Base-by-base conservation (phyloP, 768 basidiomycete genomes). In the Pholiota conissans region DNA sequence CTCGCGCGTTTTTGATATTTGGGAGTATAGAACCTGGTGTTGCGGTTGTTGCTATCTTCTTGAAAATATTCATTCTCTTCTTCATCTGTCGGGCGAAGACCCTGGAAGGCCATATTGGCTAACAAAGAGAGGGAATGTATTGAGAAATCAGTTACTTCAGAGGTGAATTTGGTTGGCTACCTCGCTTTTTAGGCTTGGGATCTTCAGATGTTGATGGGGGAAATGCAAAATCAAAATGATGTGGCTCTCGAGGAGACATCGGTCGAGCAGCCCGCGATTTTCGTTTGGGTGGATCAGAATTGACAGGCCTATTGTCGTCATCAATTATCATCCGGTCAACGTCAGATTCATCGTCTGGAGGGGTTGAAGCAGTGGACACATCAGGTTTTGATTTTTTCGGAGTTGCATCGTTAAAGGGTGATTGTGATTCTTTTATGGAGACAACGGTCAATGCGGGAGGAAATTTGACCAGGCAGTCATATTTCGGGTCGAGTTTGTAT, bases 401-500 rank as follows among this genome's bases (percentile, higher is more conserved):
- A 20, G 29, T 34, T 54, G 20, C 42, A 45, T 45, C 42, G 6
- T 46, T n/a, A n/a, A n/a, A n/a, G 40, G 26, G 9, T 20, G n/a
- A n/a, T n/a, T n/a, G n/a, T 29, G 20, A 8, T 5, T 63, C 54
- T 27, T 67, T 69, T 27, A 56, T 64, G 2, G 70, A 68, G 34
- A 83, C 78, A 3, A 66, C 66, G 1, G 74, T 68, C 16, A 74
- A 48, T 3, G 74, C 69, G 8, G 82, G 79, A 52, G 72, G 71
- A 30, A 68, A 67, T 29, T 72, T 79, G 8, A 90, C 84, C 56
- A 74, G 70, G 65, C 90, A 93, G 22, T 82, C 80, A 62, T 92
- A 92, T n/a, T 71, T 69, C 2, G 87, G 84, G 65, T 93, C 91
- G 7, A 93, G 78, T 66, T 91, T 92, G 73, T 91, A 87, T 27